Evolutionary conservation across 1,284 basidiomycete species (phyloP), one percentile per base, ranked within the genome.

Genomic region (Rhodofomes roseus): DNA sequence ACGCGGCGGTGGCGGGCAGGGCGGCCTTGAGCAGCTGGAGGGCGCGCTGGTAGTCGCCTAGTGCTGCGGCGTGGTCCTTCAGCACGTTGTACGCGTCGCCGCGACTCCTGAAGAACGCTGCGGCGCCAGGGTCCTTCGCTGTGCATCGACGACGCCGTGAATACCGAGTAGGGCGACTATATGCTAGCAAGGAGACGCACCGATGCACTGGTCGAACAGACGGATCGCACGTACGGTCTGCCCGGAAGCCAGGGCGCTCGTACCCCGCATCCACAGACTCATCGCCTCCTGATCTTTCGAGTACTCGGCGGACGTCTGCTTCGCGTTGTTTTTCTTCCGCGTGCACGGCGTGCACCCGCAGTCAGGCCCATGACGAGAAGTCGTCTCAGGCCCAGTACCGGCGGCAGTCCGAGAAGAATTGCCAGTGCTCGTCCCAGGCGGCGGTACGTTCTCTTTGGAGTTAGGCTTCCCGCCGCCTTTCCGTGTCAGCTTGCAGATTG

Each of bases 41-140:
- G 9, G 62, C 65, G 11, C 27, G 43, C 18, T 65, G 59, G 41
- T 63, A 64, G 56, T 68, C 66, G 2, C 11, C 48, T 9, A 65
- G 57, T 11, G 62, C 63, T 5, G 55, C 34, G 2, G 29, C 34
- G 55, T 57, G 59, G 3, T 61, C 43, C n/a, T 56, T 39, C 18
- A 20, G n/a, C 20, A 56, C 40, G 25, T 51, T 54, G 27, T 61
- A 54, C 11, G 62, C 60, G 1, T 41, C 36, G 4, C 59, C 66
- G 8, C 66, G 63, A 16, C 54, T 56, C 5, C 58, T 16, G 29
- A 50, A 61, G 29, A 58, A 59, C 8, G 34, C 18, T 1, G 55
- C 36, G 6, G 59, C 29, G 0, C 25, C 12, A 0, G 54, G 51
- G 20, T 62, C 56, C n/a, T 39, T 12, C 39, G 60, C 63, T 37